Evolutionary conservation across 257 asterid genomes (phyloP).

Genomic region (Solanum chmielewskii): DNA sequence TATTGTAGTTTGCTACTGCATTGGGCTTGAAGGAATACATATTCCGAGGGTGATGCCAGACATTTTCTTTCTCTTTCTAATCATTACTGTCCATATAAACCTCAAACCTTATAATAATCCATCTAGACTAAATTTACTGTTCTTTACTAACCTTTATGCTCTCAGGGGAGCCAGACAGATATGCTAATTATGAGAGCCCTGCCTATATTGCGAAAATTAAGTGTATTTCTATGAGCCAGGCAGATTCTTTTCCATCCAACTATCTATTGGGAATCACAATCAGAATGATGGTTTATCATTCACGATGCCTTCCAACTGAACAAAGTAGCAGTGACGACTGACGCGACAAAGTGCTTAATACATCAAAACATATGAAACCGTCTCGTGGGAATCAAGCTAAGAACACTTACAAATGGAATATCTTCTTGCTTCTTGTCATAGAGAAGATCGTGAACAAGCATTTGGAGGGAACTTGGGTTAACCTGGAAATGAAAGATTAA

Average conservation of each 20-base stretch:
- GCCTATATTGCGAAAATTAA: not conserved
- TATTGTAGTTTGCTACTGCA: not conserved
- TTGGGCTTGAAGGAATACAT: not conserved
- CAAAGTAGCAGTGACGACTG: not conserved
- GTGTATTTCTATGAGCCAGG: not conserved
- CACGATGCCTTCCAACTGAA: not conserved
- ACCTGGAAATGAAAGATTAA: constrained; percentile 37
- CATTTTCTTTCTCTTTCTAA: not conserved
- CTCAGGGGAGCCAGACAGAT: not conserved
- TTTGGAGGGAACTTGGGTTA: constrained; percentile 29
- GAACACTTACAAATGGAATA: constrained; percentile 57
- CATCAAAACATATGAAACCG: not conserved
- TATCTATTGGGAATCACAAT: not conserved
- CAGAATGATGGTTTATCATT: not conserved
- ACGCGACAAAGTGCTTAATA: not conserved
- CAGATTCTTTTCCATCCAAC: not conserved
- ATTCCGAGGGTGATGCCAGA: not conserved
- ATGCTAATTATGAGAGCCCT: not conserved
- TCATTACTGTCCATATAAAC: not conserved
- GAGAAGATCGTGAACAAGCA: constrained; percentile 47
- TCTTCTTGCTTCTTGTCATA: constrained; percentile 64
- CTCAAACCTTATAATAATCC: not conserved
- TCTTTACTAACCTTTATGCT: not conserved
- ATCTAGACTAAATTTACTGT: not conserved
- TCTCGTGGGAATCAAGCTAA: not conserved